Percentiles rank a stretch among this genome's conserved stretches.
phyloP scores from a whole-genome alignment of 129 eudicot species.

The Chrysanthemum seticuspe region DNA sequence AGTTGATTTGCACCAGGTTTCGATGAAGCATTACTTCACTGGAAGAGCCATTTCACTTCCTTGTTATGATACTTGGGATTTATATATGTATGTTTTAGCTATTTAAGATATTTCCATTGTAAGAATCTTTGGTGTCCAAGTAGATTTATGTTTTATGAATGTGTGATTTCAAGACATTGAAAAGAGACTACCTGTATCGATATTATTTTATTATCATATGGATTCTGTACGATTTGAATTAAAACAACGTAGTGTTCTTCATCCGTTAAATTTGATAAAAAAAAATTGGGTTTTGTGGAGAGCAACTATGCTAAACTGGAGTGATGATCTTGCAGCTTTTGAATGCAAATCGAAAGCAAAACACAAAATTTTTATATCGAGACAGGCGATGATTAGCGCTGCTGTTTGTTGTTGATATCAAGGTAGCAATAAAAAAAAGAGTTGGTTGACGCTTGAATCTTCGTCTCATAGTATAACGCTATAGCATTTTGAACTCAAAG shows the following conservation, averaged over 20 bases:
- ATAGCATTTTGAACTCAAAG: too few species aligned
- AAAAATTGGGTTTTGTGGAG: background rate
- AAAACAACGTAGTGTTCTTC: background rate
- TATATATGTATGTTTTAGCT: background rate
- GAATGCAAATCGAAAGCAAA: too few species aligned
- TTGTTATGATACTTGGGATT: constrained; percentile 1
- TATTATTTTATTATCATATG: background rate
- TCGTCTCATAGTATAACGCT: too few species aligned
- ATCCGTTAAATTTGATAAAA: background rate
- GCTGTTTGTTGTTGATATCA: too few species aligned
- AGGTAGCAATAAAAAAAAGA: too few species aligned
- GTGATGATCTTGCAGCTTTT: too few species aligned
- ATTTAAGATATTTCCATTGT: constrained; percentile 5
- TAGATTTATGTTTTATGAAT: background rate
- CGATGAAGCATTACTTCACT: constrained; percentile 7
- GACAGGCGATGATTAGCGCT: too few species aligned
- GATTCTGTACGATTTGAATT: background rate
- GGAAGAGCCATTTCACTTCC: constrained; percentile 7
- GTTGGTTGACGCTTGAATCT: too few species aligned
- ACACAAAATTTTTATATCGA: too few species aligned
- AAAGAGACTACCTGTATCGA: constrained; percentile 13
- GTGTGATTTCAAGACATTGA: constrained; percentile 29
- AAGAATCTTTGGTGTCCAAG: constrained; percentile 5
- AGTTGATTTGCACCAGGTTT: constrained; percentile 9
- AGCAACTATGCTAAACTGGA: too few species aligned